Conservation (phyloP, 257 asterid species). For the Thymus quinquecostatus region DNA sequence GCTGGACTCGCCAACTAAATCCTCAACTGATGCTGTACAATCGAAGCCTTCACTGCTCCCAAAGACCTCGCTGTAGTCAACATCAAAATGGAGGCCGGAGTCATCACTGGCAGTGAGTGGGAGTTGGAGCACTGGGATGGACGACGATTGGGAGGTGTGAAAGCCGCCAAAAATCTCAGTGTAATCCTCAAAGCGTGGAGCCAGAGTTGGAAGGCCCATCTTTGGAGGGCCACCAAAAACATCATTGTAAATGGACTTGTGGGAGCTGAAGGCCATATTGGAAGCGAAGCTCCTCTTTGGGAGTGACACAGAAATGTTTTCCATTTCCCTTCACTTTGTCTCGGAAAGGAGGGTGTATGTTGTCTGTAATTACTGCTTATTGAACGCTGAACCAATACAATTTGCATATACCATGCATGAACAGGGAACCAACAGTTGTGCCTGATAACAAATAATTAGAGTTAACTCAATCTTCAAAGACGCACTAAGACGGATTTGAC, state of each 20-base stretch:
- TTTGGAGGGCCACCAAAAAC: conserved; percentile 69
- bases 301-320: conserved; percentile 57
- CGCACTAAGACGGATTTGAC: not conserved
- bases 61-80: conserved; percentile 76
- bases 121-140: conserved; percentile 83
- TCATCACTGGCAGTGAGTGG: conserved; percentile 45
- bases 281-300: conserved; percentile 58
- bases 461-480: not conserved
- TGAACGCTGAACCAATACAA: conserved; percentile 95
- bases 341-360: not conserved
- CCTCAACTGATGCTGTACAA: conserved; percentile 59
- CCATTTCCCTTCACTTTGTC: conserved; percentile 47
- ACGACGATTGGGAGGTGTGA: conserved; percentile 69
- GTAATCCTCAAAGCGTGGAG: conserved; percentile 88
- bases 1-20: conserved; percentile 51
- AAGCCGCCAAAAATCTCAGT: conserved; percentile 85
- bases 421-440: not conserved
- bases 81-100: conserved; percentile 42
- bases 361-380: conserved; percentile 26
- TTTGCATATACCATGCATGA: conserved; percentile 48
- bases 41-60: conserved; percentile 50
- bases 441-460: not conserved
- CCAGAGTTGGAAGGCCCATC: conserved; percentile 55
- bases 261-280: conserved; percentile 52
- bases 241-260: conserved; percentile 76